Evolutionary conservation across 352 stramenopile genomes (phyloP).

Genomic region (Pythium volutum): DNA sequence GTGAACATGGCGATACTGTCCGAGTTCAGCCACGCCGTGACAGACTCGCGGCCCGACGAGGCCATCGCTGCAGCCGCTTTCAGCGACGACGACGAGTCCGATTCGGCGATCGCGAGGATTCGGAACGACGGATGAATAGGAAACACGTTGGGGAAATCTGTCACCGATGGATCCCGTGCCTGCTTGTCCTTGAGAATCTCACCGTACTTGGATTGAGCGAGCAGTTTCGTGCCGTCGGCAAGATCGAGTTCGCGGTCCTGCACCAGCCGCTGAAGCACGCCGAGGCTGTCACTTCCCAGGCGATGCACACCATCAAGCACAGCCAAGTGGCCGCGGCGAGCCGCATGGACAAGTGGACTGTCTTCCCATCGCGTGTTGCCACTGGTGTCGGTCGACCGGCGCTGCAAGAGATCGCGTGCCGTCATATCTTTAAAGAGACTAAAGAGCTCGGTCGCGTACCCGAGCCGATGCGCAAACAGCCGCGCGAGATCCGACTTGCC

Average conservation of each 20-base stretch:
- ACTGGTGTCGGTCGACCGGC: constrained; percentile 77
- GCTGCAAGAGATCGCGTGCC: constrained; percentile 89
- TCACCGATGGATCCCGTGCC: constrained; percentile 17
- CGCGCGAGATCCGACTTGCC: constrained; percentile 77
- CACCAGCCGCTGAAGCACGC: constrained; percentile 83
- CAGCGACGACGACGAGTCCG: constrained; percentile 32
- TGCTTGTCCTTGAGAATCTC: constrained; percentile 32
- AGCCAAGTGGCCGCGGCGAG: constrained; percentile 72
- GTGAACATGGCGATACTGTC: constrained; percentile 80
- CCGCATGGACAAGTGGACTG: constrained; percentile 89
- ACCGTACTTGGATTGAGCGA: constrained; percentile 57
- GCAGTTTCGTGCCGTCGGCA: constrained; percentile 85
- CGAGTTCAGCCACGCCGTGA: constrained; percentile 64
- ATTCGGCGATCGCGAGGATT: constrained; percentile 83
- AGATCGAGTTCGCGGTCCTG: constrained; percentile 89
- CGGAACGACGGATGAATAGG: constrained; percentile 89
- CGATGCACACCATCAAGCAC: constrained; percentile 95
- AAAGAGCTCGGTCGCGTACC: constrained; percentile 88
- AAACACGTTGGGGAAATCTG: constrained; percentile 32
- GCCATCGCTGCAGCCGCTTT: constrained; percentile 27
- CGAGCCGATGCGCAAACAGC: constrained; percentile 65
- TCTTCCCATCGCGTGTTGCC: constrained; percentile 93
- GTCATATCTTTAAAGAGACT: constrained; percentile 94
- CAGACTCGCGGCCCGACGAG: constrained; percentile 38
- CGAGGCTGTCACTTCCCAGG: constrained; percentile 87